phyloP scores from a whole-genome alignment of 441 rosid genomes.

The Macaranga tanarius region DNA sequence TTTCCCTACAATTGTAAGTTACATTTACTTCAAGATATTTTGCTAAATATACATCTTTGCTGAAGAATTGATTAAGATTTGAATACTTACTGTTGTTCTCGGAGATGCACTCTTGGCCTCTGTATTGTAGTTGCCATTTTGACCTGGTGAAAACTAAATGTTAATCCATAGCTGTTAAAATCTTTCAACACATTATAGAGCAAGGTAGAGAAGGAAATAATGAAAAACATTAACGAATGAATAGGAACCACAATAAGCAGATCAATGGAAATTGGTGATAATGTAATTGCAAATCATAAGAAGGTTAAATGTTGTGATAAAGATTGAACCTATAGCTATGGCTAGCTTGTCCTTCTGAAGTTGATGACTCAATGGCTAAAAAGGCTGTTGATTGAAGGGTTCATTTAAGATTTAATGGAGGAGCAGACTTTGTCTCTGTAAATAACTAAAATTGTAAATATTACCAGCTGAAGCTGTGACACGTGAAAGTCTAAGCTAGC shows the following conservation, averaged over 20 bases:
- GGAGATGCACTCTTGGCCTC: constrained; percentile 37
- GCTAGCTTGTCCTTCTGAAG: too few species aligned
- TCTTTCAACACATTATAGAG: not conserved
- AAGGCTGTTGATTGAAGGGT: too few species aligned
- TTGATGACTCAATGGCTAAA: too few species aligned
- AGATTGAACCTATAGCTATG: too few species aligned
- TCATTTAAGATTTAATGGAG: too few species aligned
- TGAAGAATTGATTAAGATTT: constrained; percentile 1
- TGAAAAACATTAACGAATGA: not conserved
- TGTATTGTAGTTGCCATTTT: constrained; percentile 38
- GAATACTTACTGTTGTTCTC: constrained; percentile 50
- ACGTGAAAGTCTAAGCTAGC: not conserved
- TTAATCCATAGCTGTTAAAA: constrained; percentile 30
- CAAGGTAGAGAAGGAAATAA: not conserved
- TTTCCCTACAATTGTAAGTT: constrained; percentile 57
- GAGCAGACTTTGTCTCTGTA: not conserved
- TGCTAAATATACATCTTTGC: constrained; percentile 6
- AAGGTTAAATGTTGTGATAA: not conserved
- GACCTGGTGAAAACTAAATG: constrained; percentile 42
- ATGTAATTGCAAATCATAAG: not conserved
- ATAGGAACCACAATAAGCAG: too few species aligned
- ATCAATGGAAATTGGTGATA: not conserved
- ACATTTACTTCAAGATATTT: constrained; percentile 10
- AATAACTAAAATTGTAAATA: not conserved
- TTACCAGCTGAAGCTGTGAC: not conserved